phyloP scores from a whole-genome alignment of 2,329 filamentous ascomycete genomes.

The Pseudogymnoascus sp. region DNA sequence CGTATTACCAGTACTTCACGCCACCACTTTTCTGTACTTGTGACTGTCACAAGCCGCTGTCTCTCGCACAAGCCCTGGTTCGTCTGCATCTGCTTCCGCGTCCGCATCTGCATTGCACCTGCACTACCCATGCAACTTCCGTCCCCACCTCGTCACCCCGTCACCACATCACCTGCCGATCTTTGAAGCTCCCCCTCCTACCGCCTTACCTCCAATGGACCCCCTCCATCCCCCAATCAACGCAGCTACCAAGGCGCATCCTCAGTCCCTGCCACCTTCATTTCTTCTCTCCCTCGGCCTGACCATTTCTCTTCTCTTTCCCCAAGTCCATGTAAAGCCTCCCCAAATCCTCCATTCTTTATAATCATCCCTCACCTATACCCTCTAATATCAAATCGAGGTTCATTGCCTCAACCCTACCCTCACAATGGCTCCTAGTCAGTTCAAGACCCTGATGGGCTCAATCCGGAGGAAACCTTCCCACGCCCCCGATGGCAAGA shows the following conservation, averaged over 20 bases:
- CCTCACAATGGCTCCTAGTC: conserved; percentile 22
- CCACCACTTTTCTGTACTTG: neutral
- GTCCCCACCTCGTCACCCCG: neutral
- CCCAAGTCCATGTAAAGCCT: neutral
- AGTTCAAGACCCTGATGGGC: conserved; percentile 36
- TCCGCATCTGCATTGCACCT: neutral
- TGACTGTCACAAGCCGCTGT: neutral
- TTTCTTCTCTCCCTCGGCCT: neutral
- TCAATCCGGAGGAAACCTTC: conserved; percentile 40
- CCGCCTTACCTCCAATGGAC: neutral
- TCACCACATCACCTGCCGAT: neutral
- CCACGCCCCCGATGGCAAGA: conserved; percentile 39
- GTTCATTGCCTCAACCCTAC: neutral
- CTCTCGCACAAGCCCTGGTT: neutral
- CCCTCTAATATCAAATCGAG: neutral
- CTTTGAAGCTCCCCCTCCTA: neutral
- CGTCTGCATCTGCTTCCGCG: neutral
- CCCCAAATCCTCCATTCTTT: too few species aligned
- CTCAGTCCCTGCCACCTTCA: neutral
- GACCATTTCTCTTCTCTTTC: neutral
- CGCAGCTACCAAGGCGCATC: neutral
- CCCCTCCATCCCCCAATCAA: neutral
- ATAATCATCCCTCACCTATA: neutral
- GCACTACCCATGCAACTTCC: neutral
- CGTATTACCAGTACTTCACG: neutral